These are phyloP conservation scores for Zoysia pacifica DNA, from an alignment of 176 grass and related monocot genomes.

Conservation along the genomic window DNA sequence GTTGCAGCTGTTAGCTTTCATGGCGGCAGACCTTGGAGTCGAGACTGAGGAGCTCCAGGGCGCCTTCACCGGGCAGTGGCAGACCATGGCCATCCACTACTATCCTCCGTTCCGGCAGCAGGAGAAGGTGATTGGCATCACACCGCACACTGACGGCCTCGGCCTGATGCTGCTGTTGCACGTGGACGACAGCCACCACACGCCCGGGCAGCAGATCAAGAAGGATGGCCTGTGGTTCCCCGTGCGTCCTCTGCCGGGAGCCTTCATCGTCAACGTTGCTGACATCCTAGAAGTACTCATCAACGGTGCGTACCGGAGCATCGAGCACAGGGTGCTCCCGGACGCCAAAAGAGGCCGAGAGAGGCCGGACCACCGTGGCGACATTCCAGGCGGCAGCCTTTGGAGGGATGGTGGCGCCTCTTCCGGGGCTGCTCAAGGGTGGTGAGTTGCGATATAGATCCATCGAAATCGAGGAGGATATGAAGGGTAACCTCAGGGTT, in stretches of 20 bases:
- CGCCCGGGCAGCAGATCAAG: not conserved
- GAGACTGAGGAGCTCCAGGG: not conserved
- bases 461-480: not conserved
- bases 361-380: not conserved
- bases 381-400: not conserved
- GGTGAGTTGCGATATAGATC: not conserved
- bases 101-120: slow-evolving; percentile 5
- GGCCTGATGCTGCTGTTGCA: slow-evolving; percentile 9
- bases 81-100: not conserved
- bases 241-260: not conserved
- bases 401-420: not conserved
- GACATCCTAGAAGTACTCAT: not conserved
- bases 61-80: not conserved
- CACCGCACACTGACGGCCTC: not conserved
- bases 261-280: slow-evolving; percentile 1
- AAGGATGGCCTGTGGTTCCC: slow-evolving; percentile 3
- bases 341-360: not conserved
- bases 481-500: not conserved
- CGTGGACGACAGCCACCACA: not conserved
- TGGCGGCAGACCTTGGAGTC: slow-evolving; percentile 5
- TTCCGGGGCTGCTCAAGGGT: not conserved
- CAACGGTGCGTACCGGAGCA: not conserved
- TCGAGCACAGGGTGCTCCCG: slow-evolving; percentile 13
- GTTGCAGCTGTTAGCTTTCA: not conserved
- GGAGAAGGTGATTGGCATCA: slow-evolving; percentile 1